phyloP scores from a whole-genome alignment of 2,329 filamentous ascomycete species.

The Ceratocystiopsis sp. region DNA sequence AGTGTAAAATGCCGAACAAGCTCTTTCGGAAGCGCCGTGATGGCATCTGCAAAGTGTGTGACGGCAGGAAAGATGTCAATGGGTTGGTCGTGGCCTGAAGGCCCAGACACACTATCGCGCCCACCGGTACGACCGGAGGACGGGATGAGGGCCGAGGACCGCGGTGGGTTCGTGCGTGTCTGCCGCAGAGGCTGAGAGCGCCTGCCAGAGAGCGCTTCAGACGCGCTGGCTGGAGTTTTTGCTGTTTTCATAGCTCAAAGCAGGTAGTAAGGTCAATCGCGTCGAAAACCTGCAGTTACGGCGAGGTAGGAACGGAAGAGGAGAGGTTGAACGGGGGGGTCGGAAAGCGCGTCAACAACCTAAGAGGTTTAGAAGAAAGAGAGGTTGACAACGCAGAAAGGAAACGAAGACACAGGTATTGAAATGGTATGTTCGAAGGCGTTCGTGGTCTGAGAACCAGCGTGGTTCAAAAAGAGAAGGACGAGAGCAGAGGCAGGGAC shows the following conservation, averaged over 20 bases:
- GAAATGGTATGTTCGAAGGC: too few relatives aligned
- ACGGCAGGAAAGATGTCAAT: conserved; percentile 52
- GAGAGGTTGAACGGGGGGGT: too few relatives aligned
- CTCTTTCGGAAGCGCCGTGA: conserved; percentile 84
- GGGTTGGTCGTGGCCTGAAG: conserved; percentile 33
- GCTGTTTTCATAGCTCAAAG: conserved; percentile 35
- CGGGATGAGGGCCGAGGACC: conserved; percentile 31
- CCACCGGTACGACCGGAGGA: conserved; percentile 19
- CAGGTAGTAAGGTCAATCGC: neutral
- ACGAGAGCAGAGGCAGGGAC: neutral
- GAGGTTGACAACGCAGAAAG: too few relatives aligned
- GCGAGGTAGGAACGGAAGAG: neutral
- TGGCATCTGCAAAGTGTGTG: conserved; percentile 73
- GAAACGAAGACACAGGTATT: too few relatives aligned
- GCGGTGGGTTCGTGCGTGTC: conserved; percentile 36
- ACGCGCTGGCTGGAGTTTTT: conserved; percentile 25
- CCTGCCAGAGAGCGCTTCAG: conserved; percentile 25
- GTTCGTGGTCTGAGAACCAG: neutral
- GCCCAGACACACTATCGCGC: conserved; percentile 25
- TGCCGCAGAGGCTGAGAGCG: conserved; percentile 12
- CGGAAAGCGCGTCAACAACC: too few relatives aligned
- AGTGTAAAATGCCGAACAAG: conserved; percentile 91
- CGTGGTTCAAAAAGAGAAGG: too few relatives aligned
- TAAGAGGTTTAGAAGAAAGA: too few relatives aligned
- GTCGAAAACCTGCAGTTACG: neutral